A percentile compares a stretch with the other conserved stretches of the same genome.
Conservation (phyloP, 2,329 filamentous ascomycete species). For the Aureobasidium sp. region DNA sequence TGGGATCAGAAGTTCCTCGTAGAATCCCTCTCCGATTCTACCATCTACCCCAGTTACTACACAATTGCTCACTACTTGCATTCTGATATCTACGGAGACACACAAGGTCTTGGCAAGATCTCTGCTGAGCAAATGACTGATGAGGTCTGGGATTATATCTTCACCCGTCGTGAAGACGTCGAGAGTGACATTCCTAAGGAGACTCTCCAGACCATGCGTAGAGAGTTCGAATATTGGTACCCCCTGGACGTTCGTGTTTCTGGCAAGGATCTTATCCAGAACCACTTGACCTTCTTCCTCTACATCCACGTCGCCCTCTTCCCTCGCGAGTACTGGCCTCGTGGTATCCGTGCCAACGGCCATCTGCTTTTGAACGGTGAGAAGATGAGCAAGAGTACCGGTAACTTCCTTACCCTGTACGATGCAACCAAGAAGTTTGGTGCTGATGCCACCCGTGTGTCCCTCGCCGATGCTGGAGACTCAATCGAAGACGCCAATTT, state of each 20-base stretch:
- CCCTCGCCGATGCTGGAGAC: conserved; percentile 89
- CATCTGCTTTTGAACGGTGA: conserved; percentile 92
- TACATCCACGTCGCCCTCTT: conserved; percentile 92
- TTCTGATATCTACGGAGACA: conserved; percentile 75
- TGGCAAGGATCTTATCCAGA: conserved; percentile 87
- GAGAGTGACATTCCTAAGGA: conserved; percentile 65
- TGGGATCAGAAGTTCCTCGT: conserved; percentile 91
- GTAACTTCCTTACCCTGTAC: conserved; percentile 89
- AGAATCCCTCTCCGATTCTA: conserved; percentile 84
- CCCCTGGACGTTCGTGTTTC: conserved; percentile 81
- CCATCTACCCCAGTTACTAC: conserved; percentile 83
- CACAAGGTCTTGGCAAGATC: conserved; percentile 60
- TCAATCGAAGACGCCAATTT: conserved; percentile 95
- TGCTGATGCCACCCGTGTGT: conserved; percentile 83
- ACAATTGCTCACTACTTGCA: conserved; percentile 49
- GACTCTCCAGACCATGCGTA: conserved; percentile 68
- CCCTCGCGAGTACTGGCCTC: conserved; percentile 79
- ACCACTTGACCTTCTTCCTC: conserved; percentile 93
- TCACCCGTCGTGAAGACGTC: conserved; percentile 66
- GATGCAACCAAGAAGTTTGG: conserved; percentile 88
- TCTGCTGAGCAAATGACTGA: conserved; percentile 82
- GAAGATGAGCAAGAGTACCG: conserved; percentile 97
- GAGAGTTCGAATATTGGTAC: conserved; percentile 96
- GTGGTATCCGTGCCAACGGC: conserved; percentile 77
- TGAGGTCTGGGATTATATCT: conserved; percentile 94